These are phyloP conservation scores for Malassezia restricta DNA, from an alignment of 1,284 basidiomycete genomes.

Conservation along the genomic window DNA sequence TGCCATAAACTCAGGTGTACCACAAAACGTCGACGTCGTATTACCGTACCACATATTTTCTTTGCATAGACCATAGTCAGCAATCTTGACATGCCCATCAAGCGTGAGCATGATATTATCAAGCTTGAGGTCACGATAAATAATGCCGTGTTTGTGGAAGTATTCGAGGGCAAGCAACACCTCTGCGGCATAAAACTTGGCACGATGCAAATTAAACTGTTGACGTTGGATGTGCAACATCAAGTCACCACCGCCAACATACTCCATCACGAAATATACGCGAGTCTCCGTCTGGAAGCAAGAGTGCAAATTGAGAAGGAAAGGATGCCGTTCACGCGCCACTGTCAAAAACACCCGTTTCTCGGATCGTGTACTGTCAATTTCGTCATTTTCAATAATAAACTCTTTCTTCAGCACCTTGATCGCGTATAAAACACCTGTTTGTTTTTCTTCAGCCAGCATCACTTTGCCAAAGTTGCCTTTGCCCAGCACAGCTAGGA, in stretches of 20 bases:
- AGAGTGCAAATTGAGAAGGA: constrained; percentile 88
- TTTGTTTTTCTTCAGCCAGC: constrained; percentile 94
- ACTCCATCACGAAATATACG: constrained; percentile 71
- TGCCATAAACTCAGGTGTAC: constrained; percentile 99
- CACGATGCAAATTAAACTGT: constrained; percentile 67
- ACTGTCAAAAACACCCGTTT: constrained; percentile 96
- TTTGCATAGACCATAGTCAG: constrained; percentile 97
- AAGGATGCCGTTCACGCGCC: constrained; percentile 89
- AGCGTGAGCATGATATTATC: constrained; percentile 95
- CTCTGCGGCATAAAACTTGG: constrained; percentile 98
- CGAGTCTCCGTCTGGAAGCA: constrained; percentile 99
- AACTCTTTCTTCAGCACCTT: constrained; percentile 99
- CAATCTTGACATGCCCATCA: constrained; percentile 96
- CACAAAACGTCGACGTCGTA: constrained; percentile 98
- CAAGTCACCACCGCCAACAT: constrained; percentile 63
- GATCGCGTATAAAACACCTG: constrained; percentile 84
- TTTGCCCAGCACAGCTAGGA: constrained; percentile 93
- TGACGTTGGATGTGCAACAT: constrained; percentile 72
- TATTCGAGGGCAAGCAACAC: constrained; percentile 92
- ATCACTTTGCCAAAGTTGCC: constrained; percentile 99
- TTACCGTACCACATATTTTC: constrained; percentile 96
- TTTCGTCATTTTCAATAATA: constrained; percentile 99
- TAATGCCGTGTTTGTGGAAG: constrained; percentile 95
- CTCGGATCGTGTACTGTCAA: constrained; percentile 97
- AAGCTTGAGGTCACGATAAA: constrained; percentile 74